phyloP scores from a whole-genome alignment of 2,329 filamentous ascomycete species.

The Verticillium longisporum region DNA sequence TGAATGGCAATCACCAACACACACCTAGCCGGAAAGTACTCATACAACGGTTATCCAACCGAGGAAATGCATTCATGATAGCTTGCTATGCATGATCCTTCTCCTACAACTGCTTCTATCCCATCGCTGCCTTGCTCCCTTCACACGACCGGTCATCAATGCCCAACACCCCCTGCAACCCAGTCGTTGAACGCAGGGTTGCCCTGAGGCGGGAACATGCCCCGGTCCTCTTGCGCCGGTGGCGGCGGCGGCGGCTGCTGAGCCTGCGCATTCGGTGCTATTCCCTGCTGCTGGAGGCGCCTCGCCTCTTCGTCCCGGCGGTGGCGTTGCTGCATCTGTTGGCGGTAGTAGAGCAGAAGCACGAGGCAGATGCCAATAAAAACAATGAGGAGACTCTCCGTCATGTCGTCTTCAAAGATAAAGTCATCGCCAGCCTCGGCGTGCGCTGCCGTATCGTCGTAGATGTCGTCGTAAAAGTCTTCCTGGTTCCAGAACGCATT shows the following conservation, averaged over 20 bases:
- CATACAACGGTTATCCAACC: not conserved
- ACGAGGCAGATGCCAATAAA: constrained; percentile 68
- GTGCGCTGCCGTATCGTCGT: constrained; percentile 49
- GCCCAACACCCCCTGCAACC: constrained; percentile 56
- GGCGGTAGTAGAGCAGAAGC: constrained; percentile 74
- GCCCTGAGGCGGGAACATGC: constrained; percentile 46
- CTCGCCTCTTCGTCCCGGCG: constrained; percentile 31
- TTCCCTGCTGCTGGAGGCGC: constrained; percentile 13
- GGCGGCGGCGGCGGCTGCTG: constrained; percentile 24
- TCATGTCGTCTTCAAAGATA: constrained; percentile 50
- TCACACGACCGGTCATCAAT: constrained; percentile 23
- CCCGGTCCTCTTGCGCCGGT: constrained; percentile 12
- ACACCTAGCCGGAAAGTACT: not conserved
- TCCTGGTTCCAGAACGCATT: constrained; percentile 48
- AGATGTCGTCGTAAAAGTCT: constrained; percentile 45
- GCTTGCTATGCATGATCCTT: not conserved
- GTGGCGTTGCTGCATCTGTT: constrained; percentile 58
- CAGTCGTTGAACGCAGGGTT: constrained; percentile 65
- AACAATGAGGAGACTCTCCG: constrained; percentile 82
- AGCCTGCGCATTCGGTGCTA: constrained; percentile 16
- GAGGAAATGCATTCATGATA: not conserved
- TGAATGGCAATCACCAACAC: not conserved
- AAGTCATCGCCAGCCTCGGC: constrained; percentile 33
- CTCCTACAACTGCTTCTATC: not conserved
- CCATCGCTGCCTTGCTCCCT: not conserved